These are phyloP conservation scores for Populus hybrid DNA, from an alignment of 441 rosid species.

Conservation along the genomic window DNA sequence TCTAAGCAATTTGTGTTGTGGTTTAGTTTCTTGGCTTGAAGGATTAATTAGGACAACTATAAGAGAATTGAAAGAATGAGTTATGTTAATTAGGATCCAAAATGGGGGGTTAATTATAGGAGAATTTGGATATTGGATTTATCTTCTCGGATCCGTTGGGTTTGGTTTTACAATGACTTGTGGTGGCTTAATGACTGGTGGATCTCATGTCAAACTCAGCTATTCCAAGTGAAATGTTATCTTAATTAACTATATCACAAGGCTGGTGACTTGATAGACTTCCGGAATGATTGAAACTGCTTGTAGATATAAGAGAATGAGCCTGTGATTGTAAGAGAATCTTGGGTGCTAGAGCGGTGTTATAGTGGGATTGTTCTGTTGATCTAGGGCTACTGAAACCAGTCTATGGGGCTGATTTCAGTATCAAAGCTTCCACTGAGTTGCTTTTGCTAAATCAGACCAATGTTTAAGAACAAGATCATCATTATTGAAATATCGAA, in stretches of 20 bases:
- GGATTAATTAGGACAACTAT: background rate
- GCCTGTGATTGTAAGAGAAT: background rate
- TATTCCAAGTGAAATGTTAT: background rate
- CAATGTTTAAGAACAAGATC: background rate
- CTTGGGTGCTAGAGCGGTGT: background rate
- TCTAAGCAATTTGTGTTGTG: background rate
- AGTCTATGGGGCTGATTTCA: background rate
- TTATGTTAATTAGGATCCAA: constrained; percentile 7
- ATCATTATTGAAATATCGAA: background rate
- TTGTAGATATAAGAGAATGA: background rate
- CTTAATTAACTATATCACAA: background rate
- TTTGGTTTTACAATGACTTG: background rate
- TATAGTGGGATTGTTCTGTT: background rate
- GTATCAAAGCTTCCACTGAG: background rate
- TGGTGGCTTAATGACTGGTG: background rate
- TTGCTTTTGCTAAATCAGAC: background rate
- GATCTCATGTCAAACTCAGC: background rate
- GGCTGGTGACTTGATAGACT: background rate
- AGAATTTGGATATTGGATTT: background rate
- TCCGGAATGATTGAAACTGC: background rate
- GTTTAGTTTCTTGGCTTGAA: background rate
- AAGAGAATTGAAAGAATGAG: background rate
- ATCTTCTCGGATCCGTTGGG: background rate
- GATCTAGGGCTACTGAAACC: background rate
- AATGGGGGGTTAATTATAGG: background rate